Evolutionary conservation across 108 stramenopile genomes (phyloP), one percentile per base, ranked within the genome.

Genomic region (Poteriospumella lacustris): DNA sequence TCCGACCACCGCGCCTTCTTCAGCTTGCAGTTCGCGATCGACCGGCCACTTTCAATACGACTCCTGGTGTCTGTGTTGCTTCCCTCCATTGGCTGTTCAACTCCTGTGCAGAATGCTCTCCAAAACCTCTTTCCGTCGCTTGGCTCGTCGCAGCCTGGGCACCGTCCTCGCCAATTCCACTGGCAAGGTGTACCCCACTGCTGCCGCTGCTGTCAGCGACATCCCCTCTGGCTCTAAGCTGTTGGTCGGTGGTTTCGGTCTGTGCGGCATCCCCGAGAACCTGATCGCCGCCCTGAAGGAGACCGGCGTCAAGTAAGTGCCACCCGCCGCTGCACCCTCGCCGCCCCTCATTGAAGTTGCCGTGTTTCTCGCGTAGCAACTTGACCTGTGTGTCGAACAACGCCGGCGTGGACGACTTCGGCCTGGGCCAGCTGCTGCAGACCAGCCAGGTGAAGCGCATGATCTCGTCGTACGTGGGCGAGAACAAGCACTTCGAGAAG

Each of bases 401-500:
- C 9, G 94, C 88, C 9, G 93, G 94, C 5, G 85, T 89, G 31
- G 94, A 93, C 78, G 85, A 85, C 12, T 83, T 84, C 58, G 94
- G 92, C 42, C 75, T 93, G 3, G 92, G 94, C 34, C 82, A 79
- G 43, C 70, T 95, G 69, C 80, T 93, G 36, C 88, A 90, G 84
- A 81, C 91, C 28, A 85, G 85, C 42, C 91, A 91, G 69, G 90
- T 95, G 29, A 91, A 92, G 78, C 83, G 91, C 36, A 85, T 95
- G 85, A 91, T 93, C 43, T 84, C 85, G 34, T 82, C 81, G n/a
- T 95, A 95, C 79, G 93, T 95, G 9, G 95, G 93, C 59, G 93
- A 95, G 83, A 95, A 94, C 77, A 91, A 93, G 79, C 82, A 87
- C 58, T 87, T 95, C 58, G 94, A 93, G 85, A 68, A 88, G 58